A percentile compares a stretch with the other conserved stretches of the same genome.
These are phyloP conservation scores for Leucocoprinus sp. DNA, from an alignment of 768 basidiomycete species.

Conservation along the genomic window DNA sequence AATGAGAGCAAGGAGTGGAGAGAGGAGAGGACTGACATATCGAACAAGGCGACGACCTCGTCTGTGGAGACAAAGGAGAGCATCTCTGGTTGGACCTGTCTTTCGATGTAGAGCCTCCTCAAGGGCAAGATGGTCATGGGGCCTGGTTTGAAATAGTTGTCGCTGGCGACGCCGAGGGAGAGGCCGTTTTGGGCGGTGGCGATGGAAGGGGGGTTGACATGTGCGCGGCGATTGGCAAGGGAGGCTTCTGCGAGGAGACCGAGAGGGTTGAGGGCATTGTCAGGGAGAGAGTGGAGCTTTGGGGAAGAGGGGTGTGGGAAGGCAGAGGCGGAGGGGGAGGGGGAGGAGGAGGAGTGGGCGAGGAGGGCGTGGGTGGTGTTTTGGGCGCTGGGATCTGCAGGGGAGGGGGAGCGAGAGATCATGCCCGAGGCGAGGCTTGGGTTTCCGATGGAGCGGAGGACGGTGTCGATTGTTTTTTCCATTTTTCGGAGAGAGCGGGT, in stretches of 20 bases:
- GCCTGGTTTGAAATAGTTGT: constrained; percentile 89
- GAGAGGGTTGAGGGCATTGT: constrained; percentile 87
- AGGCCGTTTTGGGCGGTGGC: constrained; percentile 29
- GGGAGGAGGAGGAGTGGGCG: constrained; percentile 41
- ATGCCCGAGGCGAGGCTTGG: constrained; percentile 72
- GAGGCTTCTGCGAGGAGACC: constrained; percentile 90
- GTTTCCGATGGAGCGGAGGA: constrained; percentile 81
- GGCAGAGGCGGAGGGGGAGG: constrained; percentile 23
- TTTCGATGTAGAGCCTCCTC: constrained; percentile 75
- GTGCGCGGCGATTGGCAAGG: constrained; percentile 61
- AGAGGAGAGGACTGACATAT: constrained; percentile 55
- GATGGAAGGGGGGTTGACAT: constrained; percentile 34
- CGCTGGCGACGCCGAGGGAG: constrained; percentile 73
- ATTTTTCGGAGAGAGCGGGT: constrained; percentile 81
- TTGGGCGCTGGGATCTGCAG: constrained; percentile 45
- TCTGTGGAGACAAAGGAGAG: constrained; percentile 80
- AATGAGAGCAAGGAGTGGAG: constrained; percentile 10
- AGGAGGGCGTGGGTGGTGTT: constrained; percentile 50
- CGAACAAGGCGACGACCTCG: constrained; percentile 86
- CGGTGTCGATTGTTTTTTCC: constrained; percentile 89
- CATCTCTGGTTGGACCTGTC: constrained; percentile 91
- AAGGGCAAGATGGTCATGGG: constrained; percentile 86
- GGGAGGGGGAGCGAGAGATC: constrained; percentile 77
- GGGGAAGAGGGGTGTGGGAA: constrained; percentile 50
- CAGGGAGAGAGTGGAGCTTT: constrained; percentile 84